A percentile compares a stretch with the other conserved stretches of the same genome.
These are phyloP conservation scores for Cercospora berteroae DNA, from an alignment of 2,329 filamentous ascomycete genomes.

Conservation along the genomic window DNA sequence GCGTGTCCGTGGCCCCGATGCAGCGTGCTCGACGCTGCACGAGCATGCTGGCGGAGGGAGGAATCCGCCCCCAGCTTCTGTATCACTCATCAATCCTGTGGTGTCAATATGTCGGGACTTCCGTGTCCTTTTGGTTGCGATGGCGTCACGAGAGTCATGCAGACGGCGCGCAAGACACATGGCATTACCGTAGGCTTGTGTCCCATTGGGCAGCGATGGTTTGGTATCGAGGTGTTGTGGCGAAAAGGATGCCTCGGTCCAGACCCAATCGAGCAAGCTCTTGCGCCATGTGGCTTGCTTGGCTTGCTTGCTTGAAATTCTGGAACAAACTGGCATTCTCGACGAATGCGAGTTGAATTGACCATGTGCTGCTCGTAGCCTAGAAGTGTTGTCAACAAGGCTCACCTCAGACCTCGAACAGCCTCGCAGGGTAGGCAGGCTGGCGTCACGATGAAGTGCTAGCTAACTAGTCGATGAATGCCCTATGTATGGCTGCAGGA, in stretches of 20 bases:
- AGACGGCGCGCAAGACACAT: neutral
- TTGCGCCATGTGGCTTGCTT: neutral
- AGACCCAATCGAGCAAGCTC: neutral
- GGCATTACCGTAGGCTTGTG: neutral
- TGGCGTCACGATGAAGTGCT: neutral
- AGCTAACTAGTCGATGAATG: neutral
- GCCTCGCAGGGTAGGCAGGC: neutral
- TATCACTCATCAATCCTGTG: neutral
- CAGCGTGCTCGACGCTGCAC: neutral
- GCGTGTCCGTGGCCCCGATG: neutral
- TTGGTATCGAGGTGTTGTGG: neutral
- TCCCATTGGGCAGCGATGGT: neutral
- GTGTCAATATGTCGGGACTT: neutral
- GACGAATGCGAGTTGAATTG: neutral
- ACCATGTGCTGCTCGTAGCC: neutral
- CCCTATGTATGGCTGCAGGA: neutral
- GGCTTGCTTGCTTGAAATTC: neutral
- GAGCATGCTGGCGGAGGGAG: neutral
- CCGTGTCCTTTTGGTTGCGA: neutral
- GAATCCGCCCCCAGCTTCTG: neutral
- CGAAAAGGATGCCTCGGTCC: neutral
- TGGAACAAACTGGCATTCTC: neutral
- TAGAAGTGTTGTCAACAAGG: neutral
- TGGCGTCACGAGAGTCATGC: neutral
- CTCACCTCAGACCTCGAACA: neutral